Evolutionary conservation across 148 eudicot species (phyloP), one percentile per base, ranked within the genome.

Genomic region (Nyssa sinensis): DNA sequence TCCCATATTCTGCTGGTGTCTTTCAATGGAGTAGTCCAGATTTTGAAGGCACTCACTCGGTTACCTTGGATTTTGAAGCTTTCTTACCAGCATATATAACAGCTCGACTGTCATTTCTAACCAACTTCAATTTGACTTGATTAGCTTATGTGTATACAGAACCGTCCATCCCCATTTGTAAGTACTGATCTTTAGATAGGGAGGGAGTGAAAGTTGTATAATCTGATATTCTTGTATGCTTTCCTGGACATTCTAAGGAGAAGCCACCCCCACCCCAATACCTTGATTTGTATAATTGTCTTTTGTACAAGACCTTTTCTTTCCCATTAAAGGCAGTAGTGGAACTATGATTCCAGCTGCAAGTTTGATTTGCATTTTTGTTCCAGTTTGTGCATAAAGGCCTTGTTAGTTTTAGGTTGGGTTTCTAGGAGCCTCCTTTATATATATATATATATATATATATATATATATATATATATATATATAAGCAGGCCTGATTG

Each of bases 1-100:
- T 80, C 72, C 68, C 66, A 60, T 65, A 44, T 70, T 33, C 75
- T 70, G 83, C 66, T 72, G 69, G 75, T 58, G 59, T 24, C 25
- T 57, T 39, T 39, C 11, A 39, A 1, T 39, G 39, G 8, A 4
- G 44, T 39, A 39, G n/a, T 39, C 11, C 44, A 39, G 44, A 12
- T 39, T 7, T 7, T 1, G 7, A 39, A 39, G 44, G 5, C 8
- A 39, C 1, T 39, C 8, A 39, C 1, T 39, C 11, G 44, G 44
- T 39, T 39, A 7, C 44, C 44, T 39, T 39, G 44, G 11, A 39
- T 39, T 39, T 39, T 39, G 44, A 39, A 39, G 44, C 44, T 39
- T 12, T 9, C 11, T 39, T 9, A 6, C 44, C 44, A 39, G 44
- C 44, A 39, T 1, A 12, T 7, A 39, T 12, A 39, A 9, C 11